Conservation (phyloP, 768 basidiomycete genomes). For the Agrocybe pediades region DNA sequence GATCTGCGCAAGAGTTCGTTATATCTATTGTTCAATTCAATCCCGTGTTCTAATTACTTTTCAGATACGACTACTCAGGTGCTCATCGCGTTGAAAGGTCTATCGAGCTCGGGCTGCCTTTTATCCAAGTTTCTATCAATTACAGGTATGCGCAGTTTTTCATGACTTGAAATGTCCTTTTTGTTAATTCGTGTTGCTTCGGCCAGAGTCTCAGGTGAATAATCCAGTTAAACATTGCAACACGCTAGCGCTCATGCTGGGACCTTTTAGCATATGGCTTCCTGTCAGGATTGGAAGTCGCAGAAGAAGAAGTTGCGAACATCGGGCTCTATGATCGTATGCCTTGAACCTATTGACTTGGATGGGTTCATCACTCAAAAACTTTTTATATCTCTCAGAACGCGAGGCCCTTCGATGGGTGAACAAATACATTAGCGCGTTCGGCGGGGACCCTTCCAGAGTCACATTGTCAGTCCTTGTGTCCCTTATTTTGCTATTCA, state of each 20-base stretch:
- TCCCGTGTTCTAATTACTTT: background rate
- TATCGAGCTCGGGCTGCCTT: slow-evolving; percentile 12
- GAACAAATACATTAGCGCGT: slow-evolving; percentile 57
- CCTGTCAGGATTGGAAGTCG: slow-evolving; percentile 4
- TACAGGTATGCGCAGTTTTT: slow-evolving; percentile 14
- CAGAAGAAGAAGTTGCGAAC: slow-evolving; percentile 20
- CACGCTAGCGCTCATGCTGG: background rate
- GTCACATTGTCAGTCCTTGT: slow-evolving; percentile 46
- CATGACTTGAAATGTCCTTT: background rate
- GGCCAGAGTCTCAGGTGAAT: slow-evolving; percentile 8
- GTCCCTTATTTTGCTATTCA: background rate
- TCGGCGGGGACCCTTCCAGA: slow-evolving; percentile 61
- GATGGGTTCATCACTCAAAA: background rate
- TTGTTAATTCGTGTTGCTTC: background rate
- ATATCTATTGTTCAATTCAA: background rate
- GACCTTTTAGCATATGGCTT: slow-evolving; percentile 10
- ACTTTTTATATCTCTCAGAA: slow-evolving; percentile 32
- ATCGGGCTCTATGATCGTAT: slow-evolving; percentile 53
- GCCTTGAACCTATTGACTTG: background rate
- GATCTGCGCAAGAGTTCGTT: slow-evolving; percentile 7
- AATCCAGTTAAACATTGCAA: background rate
- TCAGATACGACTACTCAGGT: slow-evolving; percentile 10
- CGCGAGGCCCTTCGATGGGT: slow-evolving; percentile 62
- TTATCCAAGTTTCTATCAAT: slow-evolving; percentile 24
- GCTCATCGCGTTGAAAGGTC: slow-evolving; percentile 16